Evolutionary conservation across 2,329 filamentous ascomycete genomes (phyloP), one percentile per base, ranked within the genome.

Genomic region (Exophiala bonariae): DNA sequence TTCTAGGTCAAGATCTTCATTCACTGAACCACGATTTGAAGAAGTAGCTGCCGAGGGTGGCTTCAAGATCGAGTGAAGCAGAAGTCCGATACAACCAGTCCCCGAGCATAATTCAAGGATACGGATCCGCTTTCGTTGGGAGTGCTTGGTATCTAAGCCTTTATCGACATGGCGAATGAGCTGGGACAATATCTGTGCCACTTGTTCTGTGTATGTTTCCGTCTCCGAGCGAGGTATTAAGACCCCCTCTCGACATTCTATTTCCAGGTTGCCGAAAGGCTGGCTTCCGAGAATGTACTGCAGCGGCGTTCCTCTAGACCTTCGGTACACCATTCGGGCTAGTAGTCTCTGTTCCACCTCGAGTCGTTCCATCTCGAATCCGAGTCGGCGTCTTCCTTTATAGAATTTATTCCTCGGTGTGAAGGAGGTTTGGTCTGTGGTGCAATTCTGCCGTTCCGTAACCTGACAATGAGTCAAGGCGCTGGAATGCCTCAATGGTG

Each of bases 261-360:
- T 86, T 33, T 96, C 86, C 13, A 97, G 69, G 3, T 81, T 72
- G 1, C 91, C 92, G 68, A 99, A 97, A 2, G 86, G 93, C 65
- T 96, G 90, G 4, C 84, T 83, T 3, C 90, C 90, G 1, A 99
- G 72, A 17, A 97, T 77, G 63, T 97, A 97, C 66, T 97, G 93
- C 26, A 99, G 69, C 1, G 93, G 93, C 48, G 83, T 79, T 1
- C 89, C 89, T n/a, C 57, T 65, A 3, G 75, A 69, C 49, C 81
- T 70, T 64, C 57, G 16, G 42, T 41, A 43, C 69, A 77, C 60
- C 72, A 66, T 43, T 17, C 36, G 14, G 9, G 38, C 13, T 11
- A 42, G 19, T 23, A 28, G 18, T 19, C 18, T 10, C 16, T 35
- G 30, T 23, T 17, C 35, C 5, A 28, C 16, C 23, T 19, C 30